Base-by-base conservation (phyloP, 176 grass and related monocot genomes). In the Oryza rufipogon region DNA sequence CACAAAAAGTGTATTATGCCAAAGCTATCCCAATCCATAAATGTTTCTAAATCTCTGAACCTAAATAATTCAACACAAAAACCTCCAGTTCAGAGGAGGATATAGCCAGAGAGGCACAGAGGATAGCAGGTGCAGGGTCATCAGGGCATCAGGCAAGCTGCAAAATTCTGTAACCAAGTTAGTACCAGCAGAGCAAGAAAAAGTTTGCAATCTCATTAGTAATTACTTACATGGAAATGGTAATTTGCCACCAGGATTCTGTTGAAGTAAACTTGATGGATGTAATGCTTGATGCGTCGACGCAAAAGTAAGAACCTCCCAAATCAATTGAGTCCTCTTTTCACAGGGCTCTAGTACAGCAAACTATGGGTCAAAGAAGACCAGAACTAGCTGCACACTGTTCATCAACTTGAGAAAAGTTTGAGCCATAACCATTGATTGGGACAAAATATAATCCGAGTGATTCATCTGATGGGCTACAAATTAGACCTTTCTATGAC, bases 161-260 rank as follows among this genome's bases (percentile, higher is more conserved):
- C 68, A 23, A 41, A 70, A n/a, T 4, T 41, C 34, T 9, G 68
- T 16, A 70, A 70, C 68, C 68, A 70, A n/a, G 9, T 63, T 63
- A 63, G 7, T 23, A 63, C n/a, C 58, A 11, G 6, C n/a, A 63
- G n/a, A 63, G 58, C 8, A 9, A 63, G 58, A 22, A 63, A 63
- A 63, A 63, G 58, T 23, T 63, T 3, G 58, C 58, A 23, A 13
- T 63, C 7, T 63, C 58, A 23, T 63, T 23, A 11, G 20, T 4
- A n/a, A 63, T 63, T 23, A 23, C 58, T 63, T 63, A 63, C 58
- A 63, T 63, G 58, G n/a, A 63, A 63, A 63, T n/a, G n/a, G 58
- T 63, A 63, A 11, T 8, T 63, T n/a, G n/a, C 19, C 20, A 63
- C 19, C 56, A 61, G 56, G 56, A 54, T 54, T 19, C 16, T 54